Conservation (phyloP, 345 rosid genomes). For the Eucalyptus sp. region DNA sequence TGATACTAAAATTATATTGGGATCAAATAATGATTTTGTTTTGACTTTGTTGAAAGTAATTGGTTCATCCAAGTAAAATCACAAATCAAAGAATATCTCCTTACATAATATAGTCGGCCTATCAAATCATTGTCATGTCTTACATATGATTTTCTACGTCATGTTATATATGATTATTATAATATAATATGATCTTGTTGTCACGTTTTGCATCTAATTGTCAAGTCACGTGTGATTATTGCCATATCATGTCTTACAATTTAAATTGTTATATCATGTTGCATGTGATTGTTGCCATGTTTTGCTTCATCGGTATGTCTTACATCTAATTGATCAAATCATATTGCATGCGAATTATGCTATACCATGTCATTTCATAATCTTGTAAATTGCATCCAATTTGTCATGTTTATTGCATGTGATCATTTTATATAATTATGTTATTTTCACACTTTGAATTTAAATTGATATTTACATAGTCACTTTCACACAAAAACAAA, state of each 20-base stretch:
- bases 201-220: neutral
- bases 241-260: neutral
- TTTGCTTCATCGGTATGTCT: neutral
- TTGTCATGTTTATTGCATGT: neutral
- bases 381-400: neutral
- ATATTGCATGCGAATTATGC: neutral
- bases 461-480: neutral
- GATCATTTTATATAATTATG: neutral
- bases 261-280: neutral
- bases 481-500: neutral
- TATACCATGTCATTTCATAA: neutral
- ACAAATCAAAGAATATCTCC: neutral
- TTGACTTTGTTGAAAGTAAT: neutral
- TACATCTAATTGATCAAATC: neutral
- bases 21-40: neutral
- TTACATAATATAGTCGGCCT: neutral
- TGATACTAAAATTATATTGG: neutral
- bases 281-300: neutral
- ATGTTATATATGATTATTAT: neutral
- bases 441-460: neutral
- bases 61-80: neutral
- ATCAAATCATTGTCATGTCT: neutral
- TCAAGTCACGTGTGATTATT: neutral
- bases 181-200: neutral
- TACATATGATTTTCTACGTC: neutral